These are phyloP conservation scores for Draba incana DNA, from an alignment of 345 rosid genomes.

Conservation along the genomic window DNA sequence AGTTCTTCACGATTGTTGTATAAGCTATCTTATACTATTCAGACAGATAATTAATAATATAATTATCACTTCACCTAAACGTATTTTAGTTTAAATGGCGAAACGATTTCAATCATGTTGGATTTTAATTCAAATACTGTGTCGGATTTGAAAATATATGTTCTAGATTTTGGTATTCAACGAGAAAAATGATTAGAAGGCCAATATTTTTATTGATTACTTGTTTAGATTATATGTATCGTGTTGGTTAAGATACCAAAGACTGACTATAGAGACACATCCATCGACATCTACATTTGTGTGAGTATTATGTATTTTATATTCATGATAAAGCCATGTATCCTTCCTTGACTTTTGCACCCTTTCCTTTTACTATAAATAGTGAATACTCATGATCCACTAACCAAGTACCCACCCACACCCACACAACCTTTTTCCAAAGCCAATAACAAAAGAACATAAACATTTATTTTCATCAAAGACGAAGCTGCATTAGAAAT, in stretches of 20 bases:
- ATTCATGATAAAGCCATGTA: conserved; percentile 26
- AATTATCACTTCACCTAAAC: too few relatives aligned
- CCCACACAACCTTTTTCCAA: conserved; percentile 19
- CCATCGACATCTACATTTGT: conserved; percentile 18
- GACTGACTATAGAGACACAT: conserved; percentile 21
- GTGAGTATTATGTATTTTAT: neutral
- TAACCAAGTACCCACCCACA: conserved; percentile 12
- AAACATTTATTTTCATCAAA: conserved; percentile 22
- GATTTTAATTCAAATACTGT: neutral
- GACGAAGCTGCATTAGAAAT: conserved; percentile 22
- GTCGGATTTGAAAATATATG: neutral
- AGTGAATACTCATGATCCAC: conserved; percentile 25
- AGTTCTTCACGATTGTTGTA: too few relatives aligned
- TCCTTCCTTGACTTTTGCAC: conserved; percentile 25
- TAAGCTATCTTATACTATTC: too few relatives aligned
- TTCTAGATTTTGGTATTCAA: conserved; percentile 7
- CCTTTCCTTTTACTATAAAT: conserved; percentile 35
- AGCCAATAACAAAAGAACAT: conserved; percentile 27
- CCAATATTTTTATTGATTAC: conserved; percentile 16
- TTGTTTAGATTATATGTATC: conserved; percentile 13
- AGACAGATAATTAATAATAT: too few relatives aligned
- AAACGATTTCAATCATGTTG: conserved; percentile 1
- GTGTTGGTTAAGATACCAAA: conserved; percentile 31
- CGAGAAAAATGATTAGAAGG: neutral
- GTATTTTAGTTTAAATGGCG: neutral